These are phyloP conservation scores for Elongisporangium anandrum DNA, from an alignment of 352 stramenopile genomes.

Conservation along the genomic window DNA sequence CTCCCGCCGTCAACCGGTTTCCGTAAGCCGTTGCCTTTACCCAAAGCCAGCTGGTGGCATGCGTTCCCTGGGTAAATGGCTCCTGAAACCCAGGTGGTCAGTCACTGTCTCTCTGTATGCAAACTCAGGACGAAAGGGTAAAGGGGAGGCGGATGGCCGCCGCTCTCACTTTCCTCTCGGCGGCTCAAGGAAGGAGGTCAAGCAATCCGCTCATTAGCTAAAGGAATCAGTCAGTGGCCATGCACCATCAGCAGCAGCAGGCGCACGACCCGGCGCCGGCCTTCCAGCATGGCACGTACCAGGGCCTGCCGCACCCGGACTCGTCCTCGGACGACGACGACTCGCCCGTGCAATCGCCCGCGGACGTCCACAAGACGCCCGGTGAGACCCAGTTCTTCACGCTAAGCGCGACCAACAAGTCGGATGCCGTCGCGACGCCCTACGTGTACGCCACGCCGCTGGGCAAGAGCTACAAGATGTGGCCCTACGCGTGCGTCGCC, in stretches of 20 bases:
- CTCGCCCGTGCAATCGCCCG: constrained; percentile 26
- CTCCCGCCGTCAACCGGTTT: not conserved
- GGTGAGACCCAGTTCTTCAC: constrained; percentile 72
- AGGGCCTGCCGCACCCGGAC: not conserved
- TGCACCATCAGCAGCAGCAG: not conserved
- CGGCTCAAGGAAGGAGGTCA: too few relatives aligned
- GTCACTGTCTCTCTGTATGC: not conserved
- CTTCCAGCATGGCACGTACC: not conserved
- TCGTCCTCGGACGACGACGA: constrained; percentile 12
- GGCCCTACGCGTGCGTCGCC: constrained; percentile 61
- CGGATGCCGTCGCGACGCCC: constrained; percentile 36
- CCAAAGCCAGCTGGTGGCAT: not conserved
- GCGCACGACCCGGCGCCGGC: not conserved
- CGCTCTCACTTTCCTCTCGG: not conserved
- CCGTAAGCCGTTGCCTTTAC: not conserved
- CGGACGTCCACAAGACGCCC: constrained; percentile 26
- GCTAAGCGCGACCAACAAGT: constrained; percentile 35
- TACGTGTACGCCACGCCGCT: constrained; percentile 77
- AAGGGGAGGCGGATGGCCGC: not conserved
- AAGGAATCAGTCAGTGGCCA: not conserved
- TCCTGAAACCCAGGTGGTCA: not conserved
- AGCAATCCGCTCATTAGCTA: not conserved
- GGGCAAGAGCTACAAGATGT: constrained; percentile 80
- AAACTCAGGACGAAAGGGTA: not conserved
- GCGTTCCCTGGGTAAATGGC: not conserved